Evolutionary conservation across 805 yeast genomes (phyloP).

Genomic region (Cyberlindnera suaveolens): DNA sequence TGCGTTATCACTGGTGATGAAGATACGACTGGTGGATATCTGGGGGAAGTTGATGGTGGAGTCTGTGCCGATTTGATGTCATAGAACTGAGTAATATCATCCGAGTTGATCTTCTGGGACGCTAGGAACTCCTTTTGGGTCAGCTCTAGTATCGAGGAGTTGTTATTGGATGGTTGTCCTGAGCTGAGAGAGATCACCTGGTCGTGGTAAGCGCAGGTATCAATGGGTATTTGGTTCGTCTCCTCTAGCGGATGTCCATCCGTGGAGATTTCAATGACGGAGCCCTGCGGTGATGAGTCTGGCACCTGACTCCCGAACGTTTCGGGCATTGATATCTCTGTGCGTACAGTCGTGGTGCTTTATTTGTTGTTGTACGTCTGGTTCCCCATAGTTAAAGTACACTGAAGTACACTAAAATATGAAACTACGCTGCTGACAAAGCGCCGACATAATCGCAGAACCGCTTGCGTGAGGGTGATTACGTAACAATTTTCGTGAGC

Average conservation of each 20-base stretch:
- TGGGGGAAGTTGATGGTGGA: constrained; percentile 1
- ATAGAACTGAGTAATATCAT: not conserved
- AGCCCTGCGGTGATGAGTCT: constrained; percentile 17
- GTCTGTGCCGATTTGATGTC: constrained; percentile 12
- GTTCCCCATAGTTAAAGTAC: too few relatives aligned
- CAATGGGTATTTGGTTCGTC: not conserved
- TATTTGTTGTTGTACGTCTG: not conserved
- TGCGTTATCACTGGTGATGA: constrained; percentile 6
- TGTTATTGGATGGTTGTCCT: not conserved
- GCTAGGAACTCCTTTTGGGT: constrained; percentile 10
- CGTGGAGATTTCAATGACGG: constrained; percentile 10
- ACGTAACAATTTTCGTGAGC: too few relatives aligned
- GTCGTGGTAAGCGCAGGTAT: constrained; percentile 1
- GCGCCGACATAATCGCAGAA: too few relatives aligned
- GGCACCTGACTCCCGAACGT: constrained; percentile 4
- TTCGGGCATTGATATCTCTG: constrained; percentile 2
- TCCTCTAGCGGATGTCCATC: constrained; percentile 6
- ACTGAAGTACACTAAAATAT: too few relatives aligned
- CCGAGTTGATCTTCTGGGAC: constrained; percentile 6
- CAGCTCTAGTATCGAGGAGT: constrained; percentile 10
- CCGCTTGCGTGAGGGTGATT: too few relatives aligned
- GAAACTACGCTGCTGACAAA: too few relatives aligned
- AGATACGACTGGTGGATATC: constrained; percentile 1
- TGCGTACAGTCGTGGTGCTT: not conserved
- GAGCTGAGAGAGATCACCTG: constrained; percentile 3